A percentile compares a stretch with the other conserved stretches of the same genome.
phyloP scores from a whole-genome alignment of 164 flowering plant genomes.

The Akebia trifoliata region DNA sequence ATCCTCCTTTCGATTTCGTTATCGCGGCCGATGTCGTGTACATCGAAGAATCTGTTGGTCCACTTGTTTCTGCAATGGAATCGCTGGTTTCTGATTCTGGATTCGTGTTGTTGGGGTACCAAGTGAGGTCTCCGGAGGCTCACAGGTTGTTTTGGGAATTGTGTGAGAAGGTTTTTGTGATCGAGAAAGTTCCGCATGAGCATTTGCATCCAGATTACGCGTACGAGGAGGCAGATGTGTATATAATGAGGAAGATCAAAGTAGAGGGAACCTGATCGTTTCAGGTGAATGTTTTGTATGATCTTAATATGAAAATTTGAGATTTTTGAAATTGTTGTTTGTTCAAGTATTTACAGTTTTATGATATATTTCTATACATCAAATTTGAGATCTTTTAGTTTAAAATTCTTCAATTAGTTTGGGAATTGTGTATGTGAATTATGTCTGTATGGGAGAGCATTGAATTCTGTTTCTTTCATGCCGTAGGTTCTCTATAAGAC shows the following conservation, averaged over 20 bases:
- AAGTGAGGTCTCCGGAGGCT: slow-evolving; percentile 78
- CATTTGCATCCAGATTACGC: slow-evolving; percentile 83
- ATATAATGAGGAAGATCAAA: slow-evolving; percentile 43
- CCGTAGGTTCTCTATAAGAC: too few relatives aligned
- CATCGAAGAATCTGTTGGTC: slow-evolving; percentile 58
- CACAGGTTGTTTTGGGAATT: slow-evolving; percentile 78
- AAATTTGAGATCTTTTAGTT: not conserved
- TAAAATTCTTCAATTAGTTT: too few relatives aligned
- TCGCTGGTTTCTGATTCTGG: slow-evolving; percentile 51
- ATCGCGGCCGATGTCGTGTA: slow-evolving; percentile 90
- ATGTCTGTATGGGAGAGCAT: too few relatives aligned
- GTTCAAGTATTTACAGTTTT: not conserved
- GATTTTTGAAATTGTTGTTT: not conserved
- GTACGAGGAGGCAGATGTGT: slow-evolving; percentile 81
- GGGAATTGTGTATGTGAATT: too few relatives aligned
- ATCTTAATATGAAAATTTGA: not conserved
- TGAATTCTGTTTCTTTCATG: too few relatives aligned
- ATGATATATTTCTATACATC: not conserved
- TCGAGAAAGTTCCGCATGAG: slow-evolving; percentile 69
- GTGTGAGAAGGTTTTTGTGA: slow-evolving; percentile 39
- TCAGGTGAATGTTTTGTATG: slow-evolving; percentile 10
- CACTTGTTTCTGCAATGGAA: slow-evolving; percentile 61
- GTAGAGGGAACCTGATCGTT: not conserved
- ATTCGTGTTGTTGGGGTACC: slow-evolving; percentile 77
- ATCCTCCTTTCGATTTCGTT: slow-evolving; percentile 76